Base-by-base conservation (phyloP, 257 asterid species). In the Nicotiana obtusifolia region DNA sequence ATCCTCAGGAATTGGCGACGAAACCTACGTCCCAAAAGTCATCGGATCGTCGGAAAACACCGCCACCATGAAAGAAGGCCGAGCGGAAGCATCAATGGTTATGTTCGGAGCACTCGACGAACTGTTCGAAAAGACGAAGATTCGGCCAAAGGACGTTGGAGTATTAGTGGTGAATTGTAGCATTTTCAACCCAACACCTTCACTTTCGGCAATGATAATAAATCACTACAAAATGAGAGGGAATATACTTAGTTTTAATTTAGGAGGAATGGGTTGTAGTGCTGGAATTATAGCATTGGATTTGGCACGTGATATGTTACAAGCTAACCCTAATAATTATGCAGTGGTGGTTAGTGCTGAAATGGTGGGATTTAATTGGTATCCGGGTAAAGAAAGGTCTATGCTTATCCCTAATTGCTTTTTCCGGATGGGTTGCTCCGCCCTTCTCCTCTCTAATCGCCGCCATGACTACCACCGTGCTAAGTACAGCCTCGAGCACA, bases 191-290 rank as follows among this genome's bases (percentile, higher is more conserved):
- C 99, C 99, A 24, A 95, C 99, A 4, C 99, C 99, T 5, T 95
- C 99, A n/a, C 95, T 95, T 17, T 95, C 99, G 22, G 99, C 99
- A 49, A 92, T 95, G 98, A 84, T 95, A 4, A 94, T 95, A 86
- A 95, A 95, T 85, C 97, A 93, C 88, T 95, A 94, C 67, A 95
- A 93, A 80, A 93, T 95, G 97, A 90, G 98, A 77, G 99, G 99
- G 44, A 95, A 92, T 81, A 88, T 95, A 9, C 64, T 95, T 65
- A 94, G 97, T 87, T 95, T 94, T 85, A 95, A 94, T 79, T 75
- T 95, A 49, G 99, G 99, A 0, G 99, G 99, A 6, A 94, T 95
- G 99, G 99, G 99, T 0, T 94, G 99, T 84, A 93, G 98, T 52
- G 99, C 97, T 1, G 95, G 97, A 35, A 82, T 92, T 13, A 90